Percentiles rank a stretch among this genome's conserved stretches.
These are phyloP conservation scores for Umbelopsis vinacea DNA, from an alignment of 192 early-diverging fungal genomes.

Conservation along the genomic window DNA sequence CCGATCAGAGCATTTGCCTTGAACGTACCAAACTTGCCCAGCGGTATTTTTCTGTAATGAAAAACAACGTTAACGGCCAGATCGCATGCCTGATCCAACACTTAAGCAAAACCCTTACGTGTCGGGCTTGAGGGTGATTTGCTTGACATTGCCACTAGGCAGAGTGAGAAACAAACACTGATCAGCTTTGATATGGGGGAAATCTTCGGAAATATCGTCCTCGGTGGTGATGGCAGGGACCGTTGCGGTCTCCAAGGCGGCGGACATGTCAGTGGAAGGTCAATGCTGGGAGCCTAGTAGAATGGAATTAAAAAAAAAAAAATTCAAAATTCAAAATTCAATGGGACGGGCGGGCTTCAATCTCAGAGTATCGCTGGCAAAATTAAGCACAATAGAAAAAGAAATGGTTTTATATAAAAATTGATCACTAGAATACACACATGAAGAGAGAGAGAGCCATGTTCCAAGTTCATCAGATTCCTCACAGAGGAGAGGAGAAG, in stretches of 20 bases:
- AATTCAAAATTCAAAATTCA: background rate
- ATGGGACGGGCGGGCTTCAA: too few species aligned
- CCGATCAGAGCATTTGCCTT: slow-evolving; percentile 81
- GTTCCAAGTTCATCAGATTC: background rate
- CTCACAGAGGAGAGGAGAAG: slow-evolving; percentile 2
- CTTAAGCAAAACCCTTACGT: slow-evolving; percentile 42
- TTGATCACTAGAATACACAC: too few species aligned
- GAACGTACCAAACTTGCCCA: slow-evolving; percentile 95
- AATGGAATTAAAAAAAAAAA: background rate
- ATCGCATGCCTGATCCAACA: background rate
- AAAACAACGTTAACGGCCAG: background rate
- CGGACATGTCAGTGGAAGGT: background rate
- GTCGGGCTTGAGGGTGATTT: slow-evolving; percentile 67
- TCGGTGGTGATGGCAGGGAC: slow-evolving; percentile 25
- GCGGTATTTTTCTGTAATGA: slow-evolving; percentile 51
- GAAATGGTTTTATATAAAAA: too few species aligned
- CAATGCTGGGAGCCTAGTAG: background rate
- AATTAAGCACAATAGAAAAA: too few species aligned
- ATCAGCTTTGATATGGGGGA: slow-evolving; percentile 55
- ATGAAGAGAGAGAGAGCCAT: too few species aligned
- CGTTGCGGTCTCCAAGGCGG: slow-evolving; percentile 8
- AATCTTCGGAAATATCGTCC: slow-evolving; percentile 30
- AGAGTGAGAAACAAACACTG: slow-evolving; percentile 78
- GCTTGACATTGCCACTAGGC: slow-evolving; percentile 85
- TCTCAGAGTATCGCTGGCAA: too few species aligned